phyloP scores from a whole-genome alignment of 1,139 yeast genomes.

The Suhomyces ambrosiae region DNA sequence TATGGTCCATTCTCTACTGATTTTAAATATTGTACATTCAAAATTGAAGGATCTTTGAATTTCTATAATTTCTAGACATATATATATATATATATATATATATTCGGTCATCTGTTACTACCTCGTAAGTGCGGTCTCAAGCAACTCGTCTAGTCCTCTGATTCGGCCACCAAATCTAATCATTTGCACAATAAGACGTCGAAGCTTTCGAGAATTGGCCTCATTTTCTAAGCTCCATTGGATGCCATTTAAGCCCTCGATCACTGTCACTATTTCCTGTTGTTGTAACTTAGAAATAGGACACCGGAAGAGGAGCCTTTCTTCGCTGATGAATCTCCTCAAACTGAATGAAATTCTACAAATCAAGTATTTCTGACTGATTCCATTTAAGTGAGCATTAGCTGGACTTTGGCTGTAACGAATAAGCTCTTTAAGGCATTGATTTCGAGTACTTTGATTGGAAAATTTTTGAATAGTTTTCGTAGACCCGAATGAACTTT shows the following conservation, averaged over 20 bases:
- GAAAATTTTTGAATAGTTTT: conserved; percentile 25
- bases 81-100: no score
- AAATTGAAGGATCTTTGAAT: no score
- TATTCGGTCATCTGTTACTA: not conserved
- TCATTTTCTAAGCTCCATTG: conserved; percentile 10
- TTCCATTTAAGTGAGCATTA: conserved; percentile 20
- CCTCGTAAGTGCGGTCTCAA: conserved; percentile 5
- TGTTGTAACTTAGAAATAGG: conserved; percentile 43
- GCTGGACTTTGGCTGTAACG: conserved; percentile 22
- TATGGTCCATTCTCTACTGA: no score
- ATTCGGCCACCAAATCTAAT: conserved; percentile 28
- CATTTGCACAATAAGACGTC: conserved; percentile 28
- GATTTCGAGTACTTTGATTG: conserved; percentile 31
- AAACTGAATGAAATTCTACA: conserved; percentile 37
- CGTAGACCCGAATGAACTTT: conserved; percentile 37
- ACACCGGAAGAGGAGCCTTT: conserved; percentile 28
- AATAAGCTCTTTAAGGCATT: conserved; percentile 38
- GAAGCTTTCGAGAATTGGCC: conserved; percentile 16
- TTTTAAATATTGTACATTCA: no score
- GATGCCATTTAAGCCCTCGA: conserved; percentile 27
- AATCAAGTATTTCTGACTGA: conserved; percentile 28
- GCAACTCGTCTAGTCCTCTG: conserved; percentile 18
- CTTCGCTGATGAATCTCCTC: conserved; percentile 40
- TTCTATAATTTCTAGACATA: no score
- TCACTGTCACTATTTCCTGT: conserved; percentile 31